A percentile compares a stretch with the other conserved stretches of the same genome.
Evolutionary conservation across 352 stramenopile species (phyloP).

Genomic region (Phytophthora cactorum): DNA sequence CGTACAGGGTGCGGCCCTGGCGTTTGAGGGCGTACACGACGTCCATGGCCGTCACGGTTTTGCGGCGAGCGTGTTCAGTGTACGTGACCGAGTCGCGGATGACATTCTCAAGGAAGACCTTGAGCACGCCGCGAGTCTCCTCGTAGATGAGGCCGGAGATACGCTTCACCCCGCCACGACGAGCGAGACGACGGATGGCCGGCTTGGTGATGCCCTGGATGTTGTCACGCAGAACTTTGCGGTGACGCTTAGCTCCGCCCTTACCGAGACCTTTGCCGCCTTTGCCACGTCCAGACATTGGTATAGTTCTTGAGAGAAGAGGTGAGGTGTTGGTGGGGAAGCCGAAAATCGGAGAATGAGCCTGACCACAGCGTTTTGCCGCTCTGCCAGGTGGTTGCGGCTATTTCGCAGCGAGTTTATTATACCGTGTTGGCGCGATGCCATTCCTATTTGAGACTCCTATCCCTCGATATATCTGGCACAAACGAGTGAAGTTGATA

Average conservation of each 20-base stretch:
- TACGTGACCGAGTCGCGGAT: conserved; percentile 96
- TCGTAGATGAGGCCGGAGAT: conserved; percentile 98
- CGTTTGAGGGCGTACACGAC: conserved; percentile 98
- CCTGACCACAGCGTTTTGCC: background rate
- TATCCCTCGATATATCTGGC: too few species aligned
- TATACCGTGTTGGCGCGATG: too few species aligned
- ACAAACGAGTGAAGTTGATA: too few species aligned
- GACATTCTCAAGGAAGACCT: conserved; percentile 99
- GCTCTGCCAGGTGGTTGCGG: background rate
- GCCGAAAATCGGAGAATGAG: conserved; percentile 8
- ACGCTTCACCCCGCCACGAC: conserved; percentile 97
- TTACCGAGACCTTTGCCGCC: conserved; percentile 83
- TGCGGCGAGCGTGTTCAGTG: conserved; percentile 95
- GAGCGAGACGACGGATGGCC: conserved; percentile 96
- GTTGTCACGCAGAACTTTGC: conserved; percentile 89
- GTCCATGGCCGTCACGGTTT: conserved; percentile 98
- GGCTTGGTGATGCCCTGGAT: conserved; percentile 93
- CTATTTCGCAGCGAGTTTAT: conserved; percentile 5
- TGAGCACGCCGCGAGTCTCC: conserved; percentile 97
- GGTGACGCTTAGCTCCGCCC: conserved; percentile 80
- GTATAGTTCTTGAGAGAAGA: conserved; percentile 35
- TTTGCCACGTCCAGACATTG: conserved; percentile 74
- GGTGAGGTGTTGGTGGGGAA: background rate
- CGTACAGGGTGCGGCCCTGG: conserved; percentile 95
- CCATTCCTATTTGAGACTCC: too few species aligned